These are phyloP conservation scores for Verticillium albo-atrum DNA, from an alignment of 2,329 filamentous ascomycete species.

Conservation along the genomic window DNA sequence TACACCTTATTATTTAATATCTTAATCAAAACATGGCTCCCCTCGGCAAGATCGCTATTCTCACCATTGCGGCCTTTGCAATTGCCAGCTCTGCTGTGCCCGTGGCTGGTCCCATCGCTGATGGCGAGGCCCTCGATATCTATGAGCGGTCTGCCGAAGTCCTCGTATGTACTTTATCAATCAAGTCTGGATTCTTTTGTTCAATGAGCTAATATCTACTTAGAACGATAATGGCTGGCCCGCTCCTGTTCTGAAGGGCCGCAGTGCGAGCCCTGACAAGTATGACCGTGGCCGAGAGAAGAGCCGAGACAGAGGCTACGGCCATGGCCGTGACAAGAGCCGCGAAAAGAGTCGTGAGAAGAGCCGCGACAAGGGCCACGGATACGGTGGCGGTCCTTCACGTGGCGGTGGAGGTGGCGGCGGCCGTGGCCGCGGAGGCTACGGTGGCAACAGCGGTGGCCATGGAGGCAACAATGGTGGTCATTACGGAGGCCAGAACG, in stretches of 20 bases:
- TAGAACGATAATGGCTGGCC: not conserved
- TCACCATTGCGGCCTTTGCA: not conserved
- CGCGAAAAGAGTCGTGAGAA: not conserved
- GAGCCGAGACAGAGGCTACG: not conserved
- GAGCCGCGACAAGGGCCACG: not conserved
- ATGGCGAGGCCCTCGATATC: not conserved
- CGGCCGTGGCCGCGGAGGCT: no score
- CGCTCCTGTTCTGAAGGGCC: not conserved
- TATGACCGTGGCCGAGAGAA: not conserved
- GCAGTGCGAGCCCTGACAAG: not conserved
- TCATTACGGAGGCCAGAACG: not conserved
- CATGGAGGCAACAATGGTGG: not conserved
- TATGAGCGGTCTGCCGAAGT: not conserved
- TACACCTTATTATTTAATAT: not conserved
- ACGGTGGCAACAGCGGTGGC: not conserved
- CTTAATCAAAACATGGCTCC: not conserved
- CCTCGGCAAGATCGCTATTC: not conserved
- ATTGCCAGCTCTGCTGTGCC: not conserved
- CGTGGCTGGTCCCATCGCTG: not conserved
- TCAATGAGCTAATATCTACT: not conserved
- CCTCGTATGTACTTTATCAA: not conserved
- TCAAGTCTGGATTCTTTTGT: not conserved
- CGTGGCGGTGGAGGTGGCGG: no score
- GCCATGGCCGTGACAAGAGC: not conserved
- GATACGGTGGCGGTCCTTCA: no score